Conservation (phyloP, 805 yeast species). For the Wickerhamia fluorescens region DNA sequence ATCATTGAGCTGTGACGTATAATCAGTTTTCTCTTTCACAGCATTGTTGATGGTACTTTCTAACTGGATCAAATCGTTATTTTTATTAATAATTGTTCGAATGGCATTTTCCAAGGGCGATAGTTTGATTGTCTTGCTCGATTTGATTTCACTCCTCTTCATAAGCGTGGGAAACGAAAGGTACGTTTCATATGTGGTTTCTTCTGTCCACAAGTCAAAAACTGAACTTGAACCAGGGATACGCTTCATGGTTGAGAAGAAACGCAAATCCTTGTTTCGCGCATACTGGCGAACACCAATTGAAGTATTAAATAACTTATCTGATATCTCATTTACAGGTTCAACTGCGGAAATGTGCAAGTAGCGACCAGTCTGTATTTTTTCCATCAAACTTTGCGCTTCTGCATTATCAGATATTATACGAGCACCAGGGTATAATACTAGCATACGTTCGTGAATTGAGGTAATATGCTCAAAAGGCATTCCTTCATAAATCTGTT, state of each 20-base stretch:
- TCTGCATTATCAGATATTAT: constrained; percentile 55
- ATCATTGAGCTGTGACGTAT: constrained; percentile 47
- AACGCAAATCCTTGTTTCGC: constrained; percentile 64
- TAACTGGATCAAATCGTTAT: constrained; percentile 61
- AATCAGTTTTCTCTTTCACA: constrained; percentile 44
- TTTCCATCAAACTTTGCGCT: constrained; percentile 42
- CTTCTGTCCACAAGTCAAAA: constrained; percentile 83
- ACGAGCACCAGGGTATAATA: constrained; percentile 76
- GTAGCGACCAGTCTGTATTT: constrained; percentile 62
- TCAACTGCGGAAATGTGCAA: constrained; percentile 66
- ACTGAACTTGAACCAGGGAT: constrained; percentile 68
- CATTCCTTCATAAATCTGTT: constrained; percentile 76
- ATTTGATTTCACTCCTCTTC: constrained; percentile 70
- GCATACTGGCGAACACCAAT: constrained; percentile 68
- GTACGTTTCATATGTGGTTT: constrained; percentile 66
- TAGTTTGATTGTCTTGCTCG: constrained; percentile 41
- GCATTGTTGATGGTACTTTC: constrained; percentile 55
- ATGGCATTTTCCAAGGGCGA: constrained; percentile 86
- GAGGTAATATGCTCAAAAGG: constrained; percentile 85
- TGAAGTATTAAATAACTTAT: constrained; percentile 38
- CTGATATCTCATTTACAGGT: constrained; percentile 52
- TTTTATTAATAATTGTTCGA: constrained; percentile 57
- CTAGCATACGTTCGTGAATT: constrained; percentile 67
- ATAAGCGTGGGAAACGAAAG: constrained; percentile 82
- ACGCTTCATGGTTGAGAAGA: constrained; percentile 62